Evolutionary conservation across 768 basidiomycete species (phyloP).

Genomic region (Termitomyces titanicus): DNA sequence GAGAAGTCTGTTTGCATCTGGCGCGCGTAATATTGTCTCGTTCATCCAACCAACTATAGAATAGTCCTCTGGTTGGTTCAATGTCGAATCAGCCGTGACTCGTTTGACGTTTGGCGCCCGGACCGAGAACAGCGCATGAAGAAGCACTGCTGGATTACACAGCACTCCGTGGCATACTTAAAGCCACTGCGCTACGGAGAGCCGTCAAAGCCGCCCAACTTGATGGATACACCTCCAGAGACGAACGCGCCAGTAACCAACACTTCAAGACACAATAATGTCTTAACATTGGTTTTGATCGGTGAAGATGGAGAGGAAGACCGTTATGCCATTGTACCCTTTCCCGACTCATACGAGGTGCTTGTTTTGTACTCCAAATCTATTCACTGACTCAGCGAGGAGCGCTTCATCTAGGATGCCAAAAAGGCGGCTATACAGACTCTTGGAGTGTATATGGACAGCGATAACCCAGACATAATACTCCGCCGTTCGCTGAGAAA

Average conservation of each 20-base stretch:
- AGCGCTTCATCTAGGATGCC: conserved; percentile 5
- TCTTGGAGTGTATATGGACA: conserved; percentile 2
- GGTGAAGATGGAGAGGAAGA: not conserved
- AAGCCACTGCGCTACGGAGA: not conserved
- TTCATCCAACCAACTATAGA: too few relatives aligned
- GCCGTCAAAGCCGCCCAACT: not conserved
- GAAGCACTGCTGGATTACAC: not conserved
- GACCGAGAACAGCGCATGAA: too few relatives aligned
- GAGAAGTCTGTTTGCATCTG: too few relatives aligned
- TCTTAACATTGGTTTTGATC: conserved; percentile 6
- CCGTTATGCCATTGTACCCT: conserved; percentile 10
- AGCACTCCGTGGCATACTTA: not conserved
- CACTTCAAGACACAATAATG: not conserved
- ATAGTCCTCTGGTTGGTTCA: too few relatives aligned
- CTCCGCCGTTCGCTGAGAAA: conserved; percentile 12
- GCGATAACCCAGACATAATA: not conserved
- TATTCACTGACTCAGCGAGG: not conserved
- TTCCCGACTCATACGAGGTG: conserved; percentile 13
- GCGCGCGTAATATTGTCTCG: too few relatives aligned
- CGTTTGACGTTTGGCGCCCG: too few relatives aligned
- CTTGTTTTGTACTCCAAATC: not conserved
- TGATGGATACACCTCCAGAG: not conserved
- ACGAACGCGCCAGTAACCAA: not conserved
- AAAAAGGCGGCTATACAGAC: not conserved
- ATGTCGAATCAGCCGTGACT: too few relatives aligned